Evolutionary conservation across 2,329 filamentous ascomycete genomes (phyloP).

Genomic region (Ramularia endophylla): DNA sequence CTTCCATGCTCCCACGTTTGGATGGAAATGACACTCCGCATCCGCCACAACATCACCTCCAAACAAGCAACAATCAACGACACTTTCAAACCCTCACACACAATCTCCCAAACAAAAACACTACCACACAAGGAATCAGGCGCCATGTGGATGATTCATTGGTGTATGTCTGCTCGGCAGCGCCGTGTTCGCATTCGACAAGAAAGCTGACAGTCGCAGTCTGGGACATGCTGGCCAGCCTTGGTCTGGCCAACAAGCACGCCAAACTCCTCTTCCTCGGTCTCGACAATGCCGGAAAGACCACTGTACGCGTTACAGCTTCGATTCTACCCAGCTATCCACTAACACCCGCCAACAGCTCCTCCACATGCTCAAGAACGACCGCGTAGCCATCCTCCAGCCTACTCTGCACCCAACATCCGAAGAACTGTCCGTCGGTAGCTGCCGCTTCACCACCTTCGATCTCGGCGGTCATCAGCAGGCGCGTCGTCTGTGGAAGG

Average conservation of each 20-base stretch:
- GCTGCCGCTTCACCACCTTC: slow-evolving; percentile 76
- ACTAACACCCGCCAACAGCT: slow-evolving; percentile 38
- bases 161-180: slow-evolving; percentile 71
- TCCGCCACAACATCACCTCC: too few species aligned
- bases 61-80: neutral
- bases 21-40: too few species aligned
- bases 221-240: slow-evolving; percentile 81
- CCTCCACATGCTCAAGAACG: slow-evolving; percentile 96
- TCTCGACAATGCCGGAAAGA: slow-evolving; percentile 92
- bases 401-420: slow-evolving; percentile 90
- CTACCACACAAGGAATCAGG: neutral
- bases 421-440: slow-evolving; percentile 87
- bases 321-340: neutral
- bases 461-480: slow-evolving; percentile 92
- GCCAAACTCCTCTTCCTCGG: slow-evolving; percentile 92
- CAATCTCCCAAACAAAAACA: neutral
- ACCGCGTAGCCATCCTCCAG: slow-evolving; percentile 84
- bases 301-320: slow-evolving; percentile 48
- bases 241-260: slow-evolving; percentile 91
- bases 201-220: slow-evolving; percentile 46
- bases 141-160: slow-evolving; percentile 88
- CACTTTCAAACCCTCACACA: slow-evolving; percentile 1
- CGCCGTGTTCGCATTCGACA: neutral
- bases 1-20: too few species aligned
- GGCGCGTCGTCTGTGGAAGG: slow-evolving; percentile 90